Percentiles rank a stretch among this genome's conserved stretches.
Conservation (phyloP, 805 yeast species). For the Lipomyces sp. region DNA sequence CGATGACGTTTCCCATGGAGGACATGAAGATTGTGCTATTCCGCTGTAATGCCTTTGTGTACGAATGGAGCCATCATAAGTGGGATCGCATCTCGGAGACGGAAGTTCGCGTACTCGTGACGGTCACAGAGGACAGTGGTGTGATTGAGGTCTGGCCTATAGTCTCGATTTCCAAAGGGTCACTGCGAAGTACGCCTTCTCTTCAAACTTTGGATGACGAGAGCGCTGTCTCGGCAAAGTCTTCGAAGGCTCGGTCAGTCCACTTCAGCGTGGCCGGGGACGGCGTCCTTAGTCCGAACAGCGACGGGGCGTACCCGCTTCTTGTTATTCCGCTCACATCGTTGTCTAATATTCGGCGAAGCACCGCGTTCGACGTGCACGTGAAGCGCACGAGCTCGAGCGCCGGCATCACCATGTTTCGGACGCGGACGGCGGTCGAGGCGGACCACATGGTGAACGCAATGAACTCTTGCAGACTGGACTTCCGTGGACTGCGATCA, state of each 20-base stretch:
- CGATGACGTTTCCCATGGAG: conserved; percentile 6
- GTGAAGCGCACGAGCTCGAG: conserved; percentile 17
- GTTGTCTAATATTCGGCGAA: conserved; percentile 20
- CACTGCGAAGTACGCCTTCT: neutral
- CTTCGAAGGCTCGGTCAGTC: conserved; percentile 11
- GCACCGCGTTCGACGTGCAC: conserved; percentile 31
- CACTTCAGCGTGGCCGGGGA: conserved; percentile 17
- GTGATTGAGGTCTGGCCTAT: conserved; percentile 29
- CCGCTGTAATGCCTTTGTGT: conserved; percentile 28
- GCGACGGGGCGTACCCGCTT: conserved; percentile 10
- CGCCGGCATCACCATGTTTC: conserved; percentile 27
- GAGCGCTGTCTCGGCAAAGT: neutral
- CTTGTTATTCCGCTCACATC: conserved; percentile 16
- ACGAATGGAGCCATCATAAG: conserved; percentile 25
- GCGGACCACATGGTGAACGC: conserved; percentile 31
- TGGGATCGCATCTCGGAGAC: conserved; percentile 26
- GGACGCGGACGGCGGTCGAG: conserved; percentile 28
- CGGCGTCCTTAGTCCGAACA: conserved; percentile 1
- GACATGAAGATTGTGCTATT: conserved; percentile 18
- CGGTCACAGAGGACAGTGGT: conserved; percentile 20
- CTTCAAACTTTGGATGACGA: neutral
- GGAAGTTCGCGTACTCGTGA: conserved; percentile 23
- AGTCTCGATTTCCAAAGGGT: neutral
- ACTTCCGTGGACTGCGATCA: conserved; percentile 8
- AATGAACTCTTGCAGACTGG: conserved; percentile 21